Conservation (phyloP, 176 grass and related monocot genomes). For the Metroxylon sagu region DNA sequence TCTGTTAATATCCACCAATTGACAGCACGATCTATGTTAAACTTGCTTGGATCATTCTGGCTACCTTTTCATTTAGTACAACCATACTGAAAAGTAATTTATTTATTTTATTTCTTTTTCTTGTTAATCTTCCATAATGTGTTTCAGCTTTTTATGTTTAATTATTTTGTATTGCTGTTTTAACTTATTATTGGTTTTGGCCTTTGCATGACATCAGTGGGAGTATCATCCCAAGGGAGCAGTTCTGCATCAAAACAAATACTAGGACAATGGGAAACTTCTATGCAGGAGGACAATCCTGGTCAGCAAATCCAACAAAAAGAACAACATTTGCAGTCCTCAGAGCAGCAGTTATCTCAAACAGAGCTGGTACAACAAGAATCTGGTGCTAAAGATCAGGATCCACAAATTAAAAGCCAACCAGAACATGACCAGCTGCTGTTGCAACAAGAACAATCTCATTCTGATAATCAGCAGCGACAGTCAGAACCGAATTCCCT, state of each 20-base stretch:
- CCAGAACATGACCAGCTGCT: slow-evolving; percentile 25
- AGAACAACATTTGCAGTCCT: slow-evolving; percentile 26
- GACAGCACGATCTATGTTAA: too few relatives aligned
- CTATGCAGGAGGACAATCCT: slow-evolving; percentile 30
- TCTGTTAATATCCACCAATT: too few relatives aligned
- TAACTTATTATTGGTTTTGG: background rate
- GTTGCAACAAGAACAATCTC: slow-evolving; percentile 26
- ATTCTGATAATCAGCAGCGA: slow-evolving; percentile 5
- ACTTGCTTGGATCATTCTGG: too few relatives aligned
- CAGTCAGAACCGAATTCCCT: slow-evolving; percentile 7
- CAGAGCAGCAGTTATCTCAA: slow-evolving; percentile 27
- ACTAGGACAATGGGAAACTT: slow-evolving; percentile 39
- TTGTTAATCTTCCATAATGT: too few relatives aligned
- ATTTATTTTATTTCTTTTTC: too few relatives aligned
- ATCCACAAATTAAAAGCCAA: slow-evolving; percentile 14
- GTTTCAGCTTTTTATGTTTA: too few relatives aligned
- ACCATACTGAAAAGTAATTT: too few relatives aligned
- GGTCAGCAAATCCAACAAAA: slow-evolving; percentile 49
- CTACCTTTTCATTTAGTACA: too few relatives aligned
- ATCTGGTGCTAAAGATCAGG: slow-evolving; percentile 20
- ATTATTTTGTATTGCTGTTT: too few relatives aligned
- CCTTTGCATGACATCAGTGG: slow-evolving; percentile 27
- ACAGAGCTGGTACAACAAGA: slow-evolving; percentile 27
- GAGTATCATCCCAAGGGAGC: slow-evolving; percentile 39
- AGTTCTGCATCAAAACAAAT: slow-evolving; percentile 38